phyloP scores from a whole-genome alignment of 441 rosid genomes.

The Eutrema salsugineum region DNA sequence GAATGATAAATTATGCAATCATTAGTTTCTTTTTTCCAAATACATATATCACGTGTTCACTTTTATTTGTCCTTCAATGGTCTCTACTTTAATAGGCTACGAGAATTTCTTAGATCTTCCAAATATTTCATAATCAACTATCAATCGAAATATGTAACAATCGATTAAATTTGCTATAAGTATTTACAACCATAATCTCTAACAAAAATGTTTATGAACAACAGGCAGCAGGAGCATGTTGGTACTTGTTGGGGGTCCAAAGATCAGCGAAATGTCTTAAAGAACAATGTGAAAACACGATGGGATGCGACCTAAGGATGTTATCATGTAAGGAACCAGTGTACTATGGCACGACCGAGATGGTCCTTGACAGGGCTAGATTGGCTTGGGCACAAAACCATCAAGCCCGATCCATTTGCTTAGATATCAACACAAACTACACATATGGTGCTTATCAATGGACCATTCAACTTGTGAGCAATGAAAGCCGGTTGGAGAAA shows the following conservation, averaged over 20 bases:
- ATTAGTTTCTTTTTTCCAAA: background rate
- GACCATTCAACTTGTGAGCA: conserved; percentile 84
- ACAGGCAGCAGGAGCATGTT: conserved; percentile 97
- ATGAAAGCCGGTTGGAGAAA: conserved; percentile 80
- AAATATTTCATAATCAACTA: background rate
- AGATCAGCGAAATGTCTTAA: conserved; percentile 71
- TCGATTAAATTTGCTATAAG: no score
- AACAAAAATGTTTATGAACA: background rate
- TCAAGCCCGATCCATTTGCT: conserved; percentile 54
- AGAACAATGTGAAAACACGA: conserved; percentile 56
- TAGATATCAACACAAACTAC: conserved; percentile 52
- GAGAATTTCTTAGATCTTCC: background rate
- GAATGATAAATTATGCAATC: conserved; percentile 3
- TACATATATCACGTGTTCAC: background rate
- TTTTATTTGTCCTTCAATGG: conserved; percentile 2
- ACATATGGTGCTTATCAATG: conserved; percentile 87
- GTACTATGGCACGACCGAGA: conserved; percentile 63
- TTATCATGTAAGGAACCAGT: conserved; percentile 73
- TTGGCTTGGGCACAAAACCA: conserved; percentile 60
- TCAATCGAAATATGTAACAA: background rate
- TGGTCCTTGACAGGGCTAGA: conserved; percentile 46
- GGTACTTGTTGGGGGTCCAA: conserved; percentile 92
- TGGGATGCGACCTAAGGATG: conserved; percentile 46
- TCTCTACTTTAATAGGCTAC: background rate
- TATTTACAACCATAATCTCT: background rate